Percentiles rank a stretch among this genome's conserved stretches.
Conservation (phyloP, 78 protist species). For the Dictyostelium purpureum region DNA sequence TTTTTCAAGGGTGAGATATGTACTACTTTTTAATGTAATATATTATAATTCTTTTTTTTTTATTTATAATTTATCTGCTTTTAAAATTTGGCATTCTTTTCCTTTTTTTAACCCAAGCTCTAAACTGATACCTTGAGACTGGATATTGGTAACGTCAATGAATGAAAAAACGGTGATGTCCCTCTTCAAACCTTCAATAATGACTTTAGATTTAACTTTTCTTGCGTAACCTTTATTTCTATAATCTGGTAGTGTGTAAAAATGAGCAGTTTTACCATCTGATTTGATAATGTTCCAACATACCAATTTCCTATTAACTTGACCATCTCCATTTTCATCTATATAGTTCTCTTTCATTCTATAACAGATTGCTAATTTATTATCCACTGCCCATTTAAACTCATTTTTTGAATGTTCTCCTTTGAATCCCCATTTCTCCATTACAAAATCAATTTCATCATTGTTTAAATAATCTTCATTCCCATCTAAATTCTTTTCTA, state of each 20-base stretch:
- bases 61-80: too few relatives aligned
- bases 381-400: not conserved
- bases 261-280: not conserved
- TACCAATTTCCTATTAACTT: not conserved
- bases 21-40: too few relatives aligned
- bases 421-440: not conserved
- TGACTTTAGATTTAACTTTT: not conserved
- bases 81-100: too few relatives aligned
- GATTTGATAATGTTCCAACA: not conserved
- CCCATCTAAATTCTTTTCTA: not conserved
- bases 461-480: not conserved
- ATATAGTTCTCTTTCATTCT: not conserved
- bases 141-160: not conserved
- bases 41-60: too few relatives aligned
- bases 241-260: not conserved
- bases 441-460: slow-evolving; percentile 1
- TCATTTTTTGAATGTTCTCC: not conserved
- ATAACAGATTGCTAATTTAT: not conserved
- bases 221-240: not conserved
- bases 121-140: not conserved
- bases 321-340: not conserved
- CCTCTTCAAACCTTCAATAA: not conserved
- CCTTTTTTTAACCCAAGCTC: too few relatives aligned
- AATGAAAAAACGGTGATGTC: not conserved
- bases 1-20: too few relatives aligned